A percentile compares a stretch with the other conserved stretches of the same genome.
phyloP scores from a whole-genome alignment of 805 yeast species.

The Metschnikowia henanensis region DNA sequence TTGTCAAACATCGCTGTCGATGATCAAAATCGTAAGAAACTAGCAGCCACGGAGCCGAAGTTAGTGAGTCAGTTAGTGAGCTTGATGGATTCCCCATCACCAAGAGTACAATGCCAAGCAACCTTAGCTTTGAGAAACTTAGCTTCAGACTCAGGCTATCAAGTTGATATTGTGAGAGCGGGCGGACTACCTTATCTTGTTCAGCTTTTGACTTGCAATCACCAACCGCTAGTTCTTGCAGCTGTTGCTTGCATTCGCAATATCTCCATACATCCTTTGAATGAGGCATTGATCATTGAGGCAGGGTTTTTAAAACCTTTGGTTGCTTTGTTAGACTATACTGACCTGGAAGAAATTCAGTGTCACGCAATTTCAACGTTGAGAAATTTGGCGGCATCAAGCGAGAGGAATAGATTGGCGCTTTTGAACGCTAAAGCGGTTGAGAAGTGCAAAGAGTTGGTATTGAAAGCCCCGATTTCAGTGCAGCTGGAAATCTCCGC shows the following conservation, averaged over 20 bases:
- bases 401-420: conserved; percentile 89
- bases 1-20: conserved; percentile 97
- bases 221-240: conserved; percentile 90
- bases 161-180: conserved; percentile 91
- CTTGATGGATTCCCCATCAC: conserved; percentile 89
- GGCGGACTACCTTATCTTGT: conserved; percentile 95
- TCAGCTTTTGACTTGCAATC: conserved; percentile 83
- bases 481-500: conserved; percentile 97
- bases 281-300: conserved; percentile 93
- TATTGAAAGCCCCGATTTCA: conserved; percentile 79
- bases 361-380: conserved; percentile 97
- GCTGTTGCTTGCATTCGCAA: conserved; percentile 98
- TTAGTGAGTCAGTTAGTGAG: conserved; percentile 84
- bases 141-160: conserved; percentile 95
- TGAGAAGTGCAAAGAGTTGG: conserved; percentile 85
- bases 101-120: conserved; percentile 98
- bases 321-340: conserved; percentile 78
- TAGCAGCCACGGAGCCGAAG: conserved; percentile 90
- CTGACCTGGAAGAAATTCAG: conserved; percentile 93
- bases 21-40: conserved; percentile 81
- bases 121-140: conserved; percentile 93
- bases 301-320: conserved; percentile 95
- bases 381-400: conserved; percentile 93
- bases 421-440: conserved; percentile 95
- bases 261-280: conserved; percentile 93